Evolutionary conservation across 2,329 filamentous ascomycete genomes (phyloP).

Genomic region (Onygenales sp.): DNA sequence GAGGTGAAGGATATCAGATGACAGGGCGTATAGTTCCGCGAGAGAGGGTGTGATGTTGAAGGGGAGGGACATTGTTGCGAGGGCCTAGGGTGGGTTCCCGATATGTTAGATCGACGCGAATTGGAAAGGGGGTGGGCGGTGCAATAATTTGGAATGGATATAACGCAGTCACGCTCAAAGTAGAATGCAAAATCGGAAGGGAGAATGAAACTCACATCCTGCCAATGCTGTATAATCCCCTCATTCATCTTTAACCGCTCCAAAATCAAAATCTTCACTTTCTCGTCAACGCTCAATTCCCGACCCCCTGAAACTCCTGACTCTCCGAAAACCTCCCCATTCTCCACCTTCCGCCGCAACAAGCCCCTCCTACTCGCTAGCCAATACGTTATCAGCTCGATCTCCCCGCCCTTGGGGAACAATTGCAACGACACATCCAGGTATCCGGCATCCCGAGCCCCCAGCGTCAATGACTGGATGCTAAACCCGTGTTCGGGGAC

Average conservation of each 20-base stretch:
- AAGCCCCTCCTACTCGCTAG: constrained; percentile 31
- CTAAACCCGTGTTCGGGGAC: constrained; percentile 81
- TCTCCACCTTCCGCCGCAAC: constrained; percentile 23
- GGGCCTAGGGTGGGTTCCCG: constrained; percentile 46
- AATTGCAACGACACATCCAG: constrained; percentile 77
- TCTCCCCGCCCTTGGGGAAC: constrained; percentile 68
- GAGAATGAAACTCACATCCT: constrained; percentile 55
- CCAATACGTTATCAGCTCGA: constrained; percentile 59
- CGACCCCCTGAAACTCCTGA: constrained; percentile 2
- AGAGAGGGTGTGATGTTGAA: constrained; percentile 66
- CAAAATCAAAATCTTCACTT: constrained; percentile 64
- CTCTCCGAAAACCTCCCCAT: constrained; percentile 7
- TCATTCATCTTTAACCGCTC: constrained; percentile 67
- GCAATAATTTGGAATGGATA: background rate
- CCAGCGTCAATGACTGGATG: constrained; percentile 58
- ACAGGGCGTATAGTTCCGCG: constrained; percentile 66
- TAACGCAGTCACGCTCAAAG: constrained; percentile 1
- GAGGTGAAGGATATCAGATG: constrained; percentile 89
- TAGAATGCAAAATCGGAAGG: background rate
- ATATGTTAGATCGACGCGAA: background rate
- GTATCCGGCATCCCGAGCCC: constrained; percentile 76
- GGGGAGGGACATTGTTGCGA: constrained; percentile 83
- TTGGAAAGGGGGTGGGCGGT: background rate
- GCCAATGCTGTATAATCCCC: constrained; percentile 66
- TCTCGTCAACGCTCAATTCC: constrained; percentile 45